phyloP scores from a whole-genome alignment of 306 rosid genomes.

The cucumber (Cucumis sativus) region Cucumber_9930_V3 NC_026658.2:24979501-24980000 shows the following conservation, averaged over 20 bases:
- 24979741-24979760: not conserved
- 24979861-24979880: conserved; percentile 55
- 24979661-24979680: not conserved
- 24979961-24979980: conserved; percentile 53
- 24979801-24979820: not conserved
- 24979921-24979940: conserved; percentile 45
- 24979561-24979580: conserved; percentile 29
- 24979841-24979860: conserved; percentile 34
- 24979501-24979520: conserved; percentile 95
- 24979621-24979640: not conserved
- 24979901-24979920: conserved; percentile 64
- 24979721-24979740: not conserved
- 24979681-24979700: not conserved
- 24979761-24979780: not conserved
- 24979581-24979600: conserved; percentile 18
- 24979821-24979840: conserved; percentile 34
- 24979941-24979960: conserved; percentile 68
- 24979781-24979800: not conserved
- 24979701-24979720: not conserved
- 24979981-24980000: conserved; percentile 45
- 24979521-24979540: conserved; percentile 68
- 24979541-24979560: conserved; percentile 51
- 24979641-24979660: not conserved
- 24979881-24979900: conserved; percentile 81
- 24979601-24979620: not conserved